Evolutionary conservation across 1,139 yeast genomes (phyloP).

Genomic region (Tardiomyces depauwii): DNA sequence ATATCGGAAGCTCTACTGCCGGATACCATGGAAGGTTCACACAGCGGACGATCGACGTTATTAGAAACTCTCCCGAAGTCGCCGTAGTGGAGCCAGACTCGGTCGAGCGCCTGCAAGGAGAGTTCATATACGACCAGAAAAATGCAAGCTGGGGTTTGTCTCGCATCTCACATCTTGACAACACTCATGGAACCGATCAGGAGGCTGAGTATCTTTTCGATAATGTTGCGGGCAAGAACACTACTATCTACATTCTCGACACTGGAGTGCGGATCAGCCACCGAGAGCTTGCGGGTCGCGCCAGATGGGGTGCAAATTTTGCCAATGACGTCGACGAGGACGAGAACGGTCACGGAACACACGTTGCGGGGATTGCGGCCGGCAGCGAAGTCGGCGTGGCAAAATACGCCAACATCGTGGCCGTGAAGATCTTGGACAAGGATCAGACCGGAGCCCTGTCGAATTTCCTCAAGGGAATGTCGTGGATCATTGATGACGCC

Average conservation of each 20-base stretch:
- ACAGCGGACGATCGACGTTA: slow-evolving; percentile 23
- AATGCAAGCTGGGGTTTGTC: slow-evolving; percentile 92
- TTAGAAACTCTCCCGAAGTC: slow-evolving; percentile 33
- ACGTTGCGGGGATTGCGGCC: slow-evolving; percentile 46
- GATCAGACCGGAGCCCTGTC: slow-evolving; percentile 38
- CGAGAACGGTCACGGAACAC: slow-evolving; percentile 83
- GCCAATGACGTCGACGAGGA: slow-evolving; percentile 68
- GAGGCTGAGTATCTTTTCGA: slow-evolving; percentile 50
- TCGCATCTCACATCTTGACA: slow-evolving; percentile 77
- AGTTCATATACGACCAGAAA: slow-evolving; percentile 71
- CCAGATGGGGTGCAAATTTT: slow-evolving; percentile 55
- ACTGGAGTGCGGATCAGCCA: slow-evolving; percentile 80
- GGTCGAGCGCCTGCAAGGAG: slow-evolving; percentile 33
- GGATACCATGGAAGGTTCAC: slow-evolving; percentile 20
- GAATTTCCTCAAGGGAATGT: slow-evolving; percentile 35
- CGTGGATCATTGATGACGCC: slow-evolving; percentile 28
- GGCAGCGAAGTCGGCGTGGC: slow-evolving; percentile 51
- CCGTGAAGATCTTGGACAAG: slow-evolving; percentile 40
- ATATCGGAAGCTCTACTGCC: slow-evolving; percentile 29
- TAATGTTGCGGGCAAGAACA: slow-evolving; percentile 75
- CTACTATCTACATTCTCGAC: slow-evolving; percentile 78
- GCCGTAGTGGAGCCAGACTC: slow-evolving; percentile 41
- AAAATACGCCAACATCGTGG: slow-evolving; percentile 46
- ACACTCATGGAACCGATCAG: slow-evolving; percentile 59
- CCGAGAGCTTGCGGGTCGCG: slow-evolving; percentile 80